phyloP scores from a whole-genome alignment of 257 asterid genomes.

The Lithospermum erythrorhizon region DNA sequence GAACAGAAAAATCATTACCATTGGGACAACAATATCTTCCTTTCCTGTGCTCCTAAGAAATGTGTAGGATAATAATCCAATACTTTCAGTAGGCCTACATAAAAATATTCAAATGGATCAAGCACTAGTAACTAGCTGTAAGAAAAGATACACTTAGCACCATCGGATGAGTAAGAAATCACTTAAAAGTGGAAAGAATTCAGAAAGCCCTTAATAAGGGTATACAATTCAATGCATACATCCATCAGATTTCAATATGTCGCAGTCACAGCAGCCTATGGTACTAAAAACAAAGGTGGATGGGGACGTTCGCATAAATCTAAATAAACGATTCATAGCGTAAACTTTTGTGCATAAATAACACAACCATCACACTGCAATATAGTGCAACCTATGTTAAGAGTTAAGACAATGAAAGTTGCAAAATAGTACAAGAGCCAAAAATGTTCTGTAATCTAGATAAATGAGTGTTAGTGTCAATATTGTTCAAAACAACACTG shows the following conservation, averaged over 20 bases:
- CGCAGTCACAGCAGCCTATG: neutral
- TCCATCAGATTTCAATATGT: neutral
- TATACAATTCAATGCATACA: no score
- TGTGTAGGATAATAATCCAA: conserved; percentile 80
- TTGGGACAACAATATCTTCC: conserved; percentile 87
- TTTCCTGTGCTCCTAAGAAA: conserved; percentile 70
- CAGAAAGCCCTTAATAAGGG: neutral
- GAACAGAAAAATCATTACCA: conserved; percentile 35
- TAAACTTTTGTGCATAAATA: neutral
- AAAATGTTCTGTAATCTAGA: no score
- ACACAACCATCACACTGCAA: neutral
- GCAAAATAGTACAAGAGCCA: no score
- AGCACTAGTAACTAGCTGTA: neutral
- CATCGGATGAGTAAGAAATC: neutral
- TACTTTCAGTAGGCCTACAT: conserved; percentile 68
- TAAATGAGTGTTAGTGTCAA: no score
- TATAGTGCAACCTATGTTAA: neutral
- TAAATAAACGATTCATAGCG: neutral
- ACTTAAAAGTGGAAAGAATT: neutral
- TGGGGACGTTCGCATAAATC: no score
- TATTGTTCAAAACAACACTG: no score
- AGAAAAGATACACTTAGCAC: neutral
- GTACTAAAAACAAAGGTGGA: neutral
- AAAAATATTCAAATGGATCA: neutral
- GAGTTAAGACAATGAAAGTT: no score